These are phyloP conservation scores for Ustilago crameri DNA, from an alignment of 1,284 basidiomycete genomes.

Conservation along the genomic window DNA sequence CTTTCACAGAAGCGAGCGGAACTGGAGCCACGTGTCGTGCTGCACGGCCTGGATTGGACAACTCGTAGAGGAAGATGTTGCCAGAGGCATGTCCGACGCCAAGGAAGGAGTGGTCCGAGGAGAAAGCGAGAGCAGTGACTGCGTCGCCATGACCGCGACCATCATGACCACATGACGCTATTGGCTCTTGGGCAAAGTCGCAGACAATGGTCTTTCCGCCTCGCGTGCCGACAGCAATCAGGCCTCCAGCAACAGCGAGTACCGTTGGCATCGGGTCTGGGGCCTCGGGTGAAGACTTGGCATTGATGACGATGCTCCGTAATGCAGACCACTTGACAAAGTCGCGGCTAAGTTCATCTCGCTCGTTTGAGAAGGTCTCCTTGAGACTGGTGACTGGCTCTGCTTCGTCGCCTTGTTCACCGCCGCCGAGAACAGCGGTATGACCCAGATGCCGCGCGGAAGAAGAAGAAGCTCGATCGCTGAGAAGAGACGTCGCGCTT, in stretches of 20 bases:
- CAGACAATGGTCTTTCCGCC: conserved; percentile 83
- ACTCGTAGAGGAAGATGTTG: conserved; percentile 85
- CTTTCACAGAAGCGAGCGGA: conserved; percentile 75
- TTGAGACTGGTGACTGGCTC: conserved; percentile 14
- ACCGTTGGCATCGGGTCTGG: conserved; percentile 78
- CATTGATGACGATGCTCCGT: conserved; percentile 73
- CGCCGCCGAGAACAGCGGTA: conserved; percentile 13
- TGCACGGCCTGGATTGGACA: conserved; percentile 75
- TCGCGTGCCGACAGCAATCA: conserved; percentile 89
- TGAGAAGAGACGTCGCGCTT: conserved; percentile 29
- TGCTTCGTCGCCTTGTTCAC: background rate
- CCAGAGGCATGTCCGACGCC: conserved; percentile 89
- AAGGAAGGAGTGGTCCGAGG: conserved; percentile 91
- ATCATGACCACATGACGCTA: conserved; percentile 49
- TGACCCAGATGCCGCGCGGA: conserved; percentile 10
- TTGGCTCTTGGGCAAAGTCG: conserved; percentile 80
- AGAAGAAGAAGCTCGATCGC: conserved; percentile 24
- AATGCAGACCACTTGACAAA: conserved; percentile 84
- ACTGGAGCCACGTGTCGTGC: conserved; percentile 79
- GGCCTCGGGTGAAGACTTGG: conserved; percentile 73
- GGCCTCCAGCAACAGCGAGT: conserved; percentile 80
- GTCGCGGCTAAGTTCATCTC: conserved; percentile 71
- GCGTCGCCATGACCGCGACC: conserved; percentile 70
- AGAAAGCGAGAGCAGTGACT: conserved; percentile 90
- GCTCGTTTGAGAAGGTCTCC: conserved; percentile 42